Base-by-base conservation (phyloP, 306 rosid genomes). In the Macrotyloma uniflorum region DNA sequence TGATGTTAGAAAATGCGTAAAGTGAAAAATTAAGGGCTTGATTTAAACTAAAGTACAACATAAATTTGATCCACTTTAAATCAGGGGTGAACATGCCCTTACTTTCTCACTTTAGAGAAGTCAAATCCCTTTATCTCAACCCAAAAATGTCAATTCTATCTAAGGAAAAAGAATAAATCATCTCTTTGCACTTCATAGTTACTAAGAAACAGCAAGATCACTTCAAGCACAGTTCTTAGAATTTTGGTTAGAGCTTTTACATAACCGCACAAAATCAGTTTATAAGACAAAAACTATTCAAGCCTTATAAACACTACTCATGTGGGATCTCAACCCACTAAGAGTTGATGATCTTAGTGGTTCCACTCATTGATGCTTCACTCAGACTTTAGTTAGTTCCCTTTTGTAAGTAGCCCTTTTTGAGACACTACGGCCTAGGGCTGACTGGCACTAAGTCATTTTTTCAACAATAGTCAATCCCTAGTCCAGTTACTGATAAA, bases 111-210 rank as follows among this genome's bases (percentile, higher is more conserved):
- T 38, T 19, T 40, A 20, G 50, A 66, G 19, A 66, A 66, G 51
- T 20, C 18, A 38, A 66, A 66, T 19, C 0, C 33, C n/a, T 13
- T 36, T 63, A n/a, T 63, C 47, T 8, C n/a, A 51, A 77, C 59
- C 36, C 12, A 26, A 19, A 15, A 68, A 55, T 19, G n/a, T 59
- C 70, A 58, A 70, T 12, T 58, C 33, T 14, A 55, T 47, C 26
- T n/a, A 79, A 26, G 58, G 32, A 62, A 74, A 50, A 71, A 12
- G 53, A 32, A 62, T 43, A 35, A 23, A 10, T 23, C 24, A 58
- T 36, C 40, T 36, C 14, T 54, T 13, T 80, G 40, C n/a, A 68
- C 65, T 57, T 55, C 76, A 45, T 36, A 74, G 74, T 45, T 30
- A 68, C 59, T 6, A 67, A 68, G 28, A 50, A 54, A 67, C 58